phyloP scores from a whole-genome alignment of 2,329 filamentous ascomycete genomes.

The Penicillium sp. region DNA sequence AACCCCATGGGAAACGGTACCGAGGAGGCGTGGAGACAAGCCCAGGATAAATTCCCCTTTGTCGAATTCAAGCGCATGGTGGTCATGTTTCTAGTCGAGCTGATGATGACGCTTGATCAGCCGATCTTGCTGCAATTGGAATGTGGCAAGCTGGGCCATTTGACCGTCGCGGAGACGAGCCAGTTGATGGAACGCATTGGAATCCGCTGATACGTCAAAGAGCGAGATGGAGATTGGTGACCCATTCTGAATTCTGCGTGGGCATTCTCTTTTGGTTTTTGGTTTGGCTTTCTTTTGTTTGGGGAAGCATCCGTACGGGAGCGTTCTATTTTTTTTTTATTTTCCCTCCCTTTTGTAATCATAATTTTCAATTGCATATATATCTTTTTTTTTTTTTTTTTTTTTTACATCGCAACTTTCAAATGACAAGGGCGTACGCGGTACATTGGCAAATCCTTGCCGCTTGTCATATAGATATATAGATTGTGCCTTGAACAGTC shows the following conservation, averaged over 20 bases:
- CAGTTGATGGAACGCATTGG: constrained; percentile 29
- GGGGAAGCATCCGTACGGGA: too few species aligned
- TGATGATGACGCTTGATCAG: constrained; percentile 40
- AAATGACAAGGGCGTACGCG: too few species aligned
- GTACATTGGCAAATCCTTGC: too few species aligned
- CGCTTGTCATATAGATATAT: too few species aligned
- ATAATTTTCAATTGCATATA: too few species aligned
- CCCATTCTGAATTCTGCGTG: too few species aligned
- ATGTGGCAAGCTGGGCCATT: constrained; percentile 37
- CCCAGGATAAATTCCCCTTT: constrained; percentile 26
- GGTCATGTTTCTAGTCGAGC: constrained; percentile 37
- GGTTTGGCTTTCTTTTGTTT: too few species aligned
- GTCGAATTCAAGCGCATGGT: constrained; percentile 36
- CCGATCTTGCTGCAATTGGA: constrained; percentile 51
- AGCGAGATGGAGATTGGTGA: background rate
- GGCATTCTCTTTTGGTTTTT: background rate
- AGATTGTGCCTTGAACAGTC: too few species aligned
- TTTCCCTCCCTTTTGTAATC: too few species aligned
- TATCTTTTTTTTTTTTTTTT: too few species aligned
- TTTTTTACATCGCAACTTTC: background rate
- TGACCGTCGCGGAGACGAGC: constrained; percentile 35
- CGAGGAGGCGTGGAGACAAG: constrained; percentile 17
- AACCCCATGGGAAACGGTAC: too few species aligned
- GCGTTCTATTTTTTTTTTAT: too few species aligned
- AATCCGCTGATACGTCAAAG: constrained; percentile 7